Percentiles rank a stretch among this genome's conserved stretches.
phyloP scores from a whole-genome alignment of 371 early-diverging fungal species.

The Mucor mucedo region DNA sequence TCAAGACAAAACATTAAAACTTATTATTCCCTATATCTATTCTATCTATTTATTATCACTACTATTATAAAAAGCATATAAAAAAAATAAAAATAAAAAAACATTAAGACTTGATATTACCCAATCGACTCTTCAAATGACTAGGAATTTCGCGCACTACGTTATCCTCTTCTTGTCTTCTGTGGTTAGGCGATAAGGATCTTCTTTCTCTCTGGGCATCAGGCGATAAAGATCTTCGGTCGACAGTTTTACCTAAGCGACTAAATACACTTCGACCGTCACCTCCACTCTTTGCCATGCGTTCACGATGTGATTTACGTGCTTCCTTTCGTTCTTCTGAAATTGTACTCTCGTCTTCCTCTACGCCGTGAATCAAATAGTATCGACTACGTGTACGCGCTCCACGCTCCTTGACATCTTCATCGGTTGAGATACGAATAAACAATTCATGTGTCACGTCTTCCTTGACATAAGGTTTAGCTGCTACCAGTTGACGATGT shows the following conservation, averaged over 20 bases:
- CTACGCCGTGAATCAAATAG: slow-evolving; percentile 56
- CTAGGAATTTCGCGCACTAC: slow-evolving; percentile 17
- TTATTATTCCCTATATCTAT: slow-evolving; percentile 7
- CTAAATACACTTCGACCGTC: slow-evolving; percentile 34
- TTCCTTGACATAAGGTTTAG: slow-evolving; percentile 27
- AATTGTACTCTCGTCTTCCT: slow-evolving; percentile 9
- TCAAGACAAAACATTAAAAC: slow-evolving; percentile 38
- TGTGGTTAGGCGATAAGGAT: neutral
- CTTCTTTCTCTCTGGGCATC: neutral
- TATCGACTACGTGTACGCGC: slow-evolving; percentile 57
- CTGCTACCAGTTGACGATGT: slow-evolving; percentile 37
- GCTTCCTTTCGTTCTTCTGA: slow-evolving; percentile 5
- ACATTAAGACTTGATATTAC: neutral
- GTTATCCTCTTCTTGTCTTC: neutral
- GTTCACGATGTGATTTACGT: slow-evolving; percentile 13
- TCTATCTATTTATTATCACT: slow-evolving; percentile 4
- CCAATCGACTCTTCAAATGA: slow-evolving; percentile 19
- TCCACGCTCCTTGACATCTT: slow-evolving; percentile 56
- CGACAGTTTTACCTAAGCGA: slow-evolving; percentile 25
- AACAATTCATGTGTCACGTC: slow-evolving; percentile 17
- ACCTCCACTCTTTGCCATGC: slow-evolving; percentile 25
- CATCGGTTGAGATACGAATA: slow-evolving; percentile 53
- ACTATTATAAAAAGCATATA: neutral
- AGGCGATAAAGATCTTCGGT: slow-evolving; percentile 11
- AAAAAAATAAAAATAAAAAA: neutral